Evolutionary conservation across 768 basidiomycete species (phyloP).

Genomic region (Xerocomellus amylosporus): DNA sequence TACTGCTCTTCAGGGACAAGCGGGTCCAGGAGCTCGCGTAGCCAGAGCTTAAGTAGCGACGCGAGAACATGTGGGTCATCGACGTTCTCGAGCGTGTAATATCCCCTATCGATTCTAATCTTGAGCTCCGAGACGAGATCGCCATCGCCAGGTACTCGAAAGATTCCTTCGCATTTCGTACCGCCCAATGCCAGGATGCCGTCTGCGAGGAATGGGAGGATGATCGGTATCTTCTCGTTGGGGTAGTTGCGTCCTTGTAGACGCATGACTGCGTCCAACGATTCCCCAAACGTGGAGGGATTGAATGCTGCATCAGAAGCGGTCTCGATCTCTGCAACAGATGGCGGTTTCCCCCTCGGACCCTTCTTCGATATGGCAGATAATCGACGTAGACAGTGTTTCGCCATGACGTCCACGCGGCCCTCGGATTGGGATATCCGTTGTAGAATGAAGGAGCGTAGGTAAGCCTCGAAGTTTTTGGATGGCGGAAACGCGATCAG

Average conservation of each 20-base stretch:
- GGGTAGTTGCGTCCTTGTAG: constrained; percentile 87
- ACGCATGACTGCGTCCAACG: constrained; percentile 77
- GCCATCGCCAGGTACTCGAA: constrained; percentile 87
- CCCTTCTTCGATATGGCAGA: constrained; percentile 76
- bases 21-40: constrained; percentile 90
- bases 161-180: constrained; percentile 83
- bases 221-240: constrained; percentile 80
- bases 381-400: constrained; percentile 82
- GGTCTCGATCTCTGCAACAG: constrained; percentile 83
- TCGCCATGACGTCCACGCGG: constrained; percentile 85
- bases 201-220: constrained; percentile 90
- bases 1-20: constrained; percentile 88
- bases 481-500: constrained; percentile 92
- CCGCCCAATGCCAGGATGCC: constrained; percentile 90
- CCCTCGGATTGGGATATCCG: constrained; percentile 67
- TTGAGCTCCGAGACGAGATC: constrained; percentile 88
- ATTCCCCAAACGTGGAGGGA: constrained; percentile 91
- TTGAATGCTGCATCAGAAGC: constrained; percentile 96
- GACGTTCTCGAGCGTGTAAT: constrained; percentile 85
- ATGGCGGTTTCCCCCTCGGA: constrained; percentile 80
- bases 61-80: constrained; percentile 90
- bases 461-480: constrained; percentile 85
- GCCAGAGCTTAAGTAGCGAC: constrained; percentile 89
- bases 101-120: constrained; percentile 85
- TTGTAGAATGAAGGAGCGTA: constrained; percentile 74